Evolutionary conservation across 345 rosid species (phyloP).

Genomic region (Pistacia vera): DNA sequence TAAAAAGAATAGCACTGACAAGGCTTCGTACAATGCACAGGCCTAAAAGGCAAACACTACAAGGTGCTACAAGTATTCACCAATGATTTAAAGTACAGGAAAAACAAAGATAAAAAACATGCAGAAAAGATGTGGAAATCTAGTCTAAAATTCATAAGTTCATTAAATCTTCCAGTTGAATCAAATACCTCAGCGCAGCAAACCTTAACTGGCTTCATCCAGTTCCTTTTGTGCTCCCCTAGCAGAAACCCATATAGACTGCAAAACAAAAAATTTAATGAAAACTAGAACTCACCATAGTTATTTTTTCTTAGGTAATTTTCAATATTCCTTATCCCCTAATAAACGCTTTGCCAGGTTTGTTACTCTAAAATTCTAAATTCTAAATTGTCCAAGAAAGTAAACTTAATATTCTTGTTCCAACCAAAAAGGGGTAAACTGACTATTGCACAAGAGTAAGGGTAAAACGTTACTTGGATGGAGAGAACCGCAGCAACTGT

Average conservation of each 20-base stretch:
- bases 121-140: not conserved
- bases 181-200: too few species aligned
- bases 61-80: too few species aligned
- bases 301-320: not conserved
- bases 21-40: too few species aligned
- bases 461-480: conserved; percentile 57
- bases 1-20: too few species aligned
- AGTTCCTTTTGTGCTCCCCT: too few species aligned
- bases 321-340: not conserved
- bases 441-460: not conserved
- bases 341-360: too few species aligned
- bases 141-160: not conserved
- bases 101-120: not conserved
- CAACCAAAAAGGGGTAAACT: not conserved
- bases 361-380: not conserved
- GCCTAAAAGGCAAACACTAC: too few species aligned
- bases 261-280: too few species aligned
- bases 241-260: too few species aligned
- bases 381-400: not conserved
- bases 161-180: too few species aligned
- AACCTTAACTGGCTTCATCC: too few species aligned
- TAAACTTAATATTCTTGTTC: not conserved
- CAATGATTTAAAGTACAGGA: too few species aligned
- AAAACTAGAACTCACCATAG: not conserved
- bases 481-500: conserved; percentile 89